Base-by-base conservation (phyloP, 2,329 filamentous ascomycete species). In the Trichoderma sp. region DNA sequence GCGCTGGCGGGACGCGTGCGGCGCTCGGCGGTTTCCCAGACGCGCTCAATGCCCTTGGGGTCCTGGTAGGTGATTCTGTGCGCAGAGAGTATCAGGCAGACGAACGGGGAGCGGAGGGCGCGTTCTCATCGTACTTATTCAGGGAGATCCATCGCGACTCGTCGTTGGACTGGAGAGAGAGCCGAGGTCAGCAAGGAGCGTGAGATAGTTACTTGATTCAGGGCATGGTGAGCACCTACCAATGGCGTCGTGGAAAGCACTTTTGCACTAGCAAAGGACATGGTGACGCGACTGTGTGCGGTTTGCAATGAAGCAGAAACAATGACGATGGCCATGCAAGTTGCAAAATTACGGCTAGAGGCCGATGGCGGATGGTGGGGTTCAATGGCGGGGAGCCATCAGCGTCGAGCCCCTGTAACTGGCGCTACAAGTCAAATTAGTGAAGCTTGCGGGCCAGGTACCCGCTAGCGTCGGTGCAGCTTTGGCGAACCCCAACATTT, bases 1-100 rank as follows among this genome's bases (percentile, higher is more conserved):
- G 83, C 83, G 71, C 79, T 82, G 67, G 82, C 81, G 14, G 90
- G 89, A 4, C 90, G 86, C 0, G 90, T 93, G 34, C 84, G 84
- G n/a, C 91, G 87, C 78, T 92, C 89, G 18, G 89, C 89, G 0
- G 89, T 90, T 76, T 94, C 91, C 91, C 91, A 93, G 34, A 85
- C 87, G 64, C 90, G 84, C 0, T 81, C 77, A 18, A 81, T 80
- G 72, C 87, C 88, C 39, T 84, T 82, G 24, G 88, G 86, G 74
- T 93, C 91, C 67, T 82, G 81, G 77, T 93, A 94, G 39, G 83
- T 86, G 71, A 88, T 85, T 75, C 87, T 89, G 34, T 5, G 49
- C n/a, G 26, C 34, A 59, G 14, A 59, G 14, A 14, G 16, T n/a
- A 34, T 66, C 54, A 58, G 64, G 51, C 52, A 37, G 3, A 28